A percentile compares a stretch with the other conserved stretches of the same genome.
phyloP scores from a whole-genome alignment of 2,329 filamentous ascomycete genomes.

The Coleophoma cylindrospora region DNA sequence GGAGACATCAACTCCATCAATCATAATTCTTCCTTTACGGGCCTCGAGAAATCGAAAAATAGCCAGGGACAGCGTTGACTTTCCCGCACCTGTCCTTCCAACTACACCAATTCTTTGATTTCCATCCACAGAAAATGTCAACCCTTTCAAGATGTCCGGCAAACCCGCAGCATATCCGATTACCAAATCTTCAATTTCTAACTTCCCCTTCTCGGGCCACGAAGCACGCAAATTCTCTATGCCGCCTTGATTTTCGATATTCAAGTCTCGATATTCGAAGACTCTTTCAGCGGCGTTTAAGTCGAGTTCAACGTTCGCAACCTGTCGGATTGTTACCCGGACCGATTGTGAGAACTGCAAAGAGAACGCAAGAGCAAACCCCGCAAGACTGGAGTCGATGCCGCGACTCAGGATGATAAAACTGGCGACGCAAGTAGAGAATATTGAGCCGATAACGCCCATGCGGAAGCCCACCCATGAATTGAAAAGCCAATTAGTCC shows the following conservation, averaged over 20 bases:
- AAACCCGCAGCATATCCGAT: slow-evolving; percentile 66
- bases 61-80: slow-evolving; percentile 15
- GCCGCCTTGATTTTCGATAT: slow-evolving; percentile 60
- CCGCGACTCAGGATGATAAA: slow-evolving; percentile 54
- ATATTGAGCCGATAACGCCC: slow-evolving; percentile 64
- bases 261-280: slow-evolving; percentile 64
- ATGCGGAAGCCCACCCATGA: slow-evolving; percentile 68
- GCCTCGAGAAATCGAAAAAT: slow-evolving; percentile 15
- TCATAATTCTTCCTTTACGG: slow-evolving; percentile 10
- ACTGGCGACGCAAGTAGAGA: slow-evolving; percentile 57
- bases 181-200: slow-evolving; percentile 68
- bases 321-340: slow-evolving; percentile 58
- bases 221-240: slow-evolving; percentile 50
- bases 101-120: slow-evolving; percentile 41
- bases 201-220: slow-evolving; percentile 68
- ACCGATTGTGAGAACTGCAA: slow-evolving; percentile 60
- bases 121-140: slow-evolving; percentile 59
- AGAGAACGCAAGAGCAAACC: slow-evolving; percentile 69
- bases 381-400: slow-evolving; percentile 65
- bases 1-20: slow-evolving; percentile 16
- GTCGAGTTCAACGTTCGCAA: slow-evolving; percentile 64
- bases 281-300: slow-evolving; percentile 75
- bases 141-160: slow-evolving; percentile 61
- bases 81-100: slow-evolving; percentile 6
- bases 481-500: slow-evolving; percentile 65